Evolutionary conservation across 2,329 filamentous ascomycete species (phyloP).

Genomic region (Dactylellina parvicollis): DNA sequence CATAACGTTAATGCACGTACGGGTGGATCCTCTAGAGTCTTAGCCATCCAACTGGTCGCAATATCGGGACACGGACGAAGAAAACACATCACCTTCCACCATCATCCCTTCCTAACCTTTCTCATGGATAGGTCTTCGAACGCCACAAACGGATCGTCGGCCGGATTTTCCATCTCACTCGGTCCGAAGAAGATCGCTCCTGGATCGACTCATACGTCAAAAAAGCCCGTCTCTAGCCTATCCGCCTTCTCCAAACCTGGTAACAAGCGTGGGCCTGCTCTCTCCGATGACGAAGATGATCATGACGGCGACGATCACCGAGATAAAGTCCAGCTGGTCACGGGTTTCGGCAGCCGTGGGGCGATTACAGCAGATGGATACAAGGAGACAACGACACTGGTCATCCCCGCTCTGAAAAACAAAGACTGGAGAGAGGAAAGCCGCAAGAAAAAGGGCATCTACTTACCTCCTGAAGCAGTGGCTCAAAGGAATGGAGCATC

Average conservation of each 20-base stretch:
- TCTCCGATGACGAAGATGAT: slow-evolving; percentile 55
- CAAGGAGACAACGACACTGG: slow-evolving; percentile 62
- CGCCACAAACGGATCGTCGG: not conserved
- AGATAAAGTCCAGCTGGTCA: slow-evolving; percentile 57
- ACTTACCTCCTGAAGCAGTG: slow-evolving; percentile 55
- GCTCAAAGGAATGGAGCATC: slow-evolving; percentile 55
- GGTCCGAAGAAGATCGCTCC: slow-evolving; percentile 51
- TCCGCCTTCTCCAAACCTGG: slow-evolving; percentile 44
- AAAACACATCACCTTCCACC: not conserved
- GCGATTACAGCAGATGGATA: slow-evolving; percentile 54
- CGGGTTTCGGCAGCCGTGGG: slow-evolving; percentile 55
- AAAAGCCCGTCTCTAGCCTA: slow-evolving; percentile 20
- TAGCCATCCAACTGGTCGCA: not conserved
- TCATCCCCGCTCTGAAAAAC: slow-evolving; percentile 71
- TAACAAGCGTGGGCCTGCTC: slow-evolving; percentile 56
- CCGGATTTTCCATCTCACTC: slow-evolving; percentile 56
- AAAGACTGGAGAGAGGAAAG: slow-evolving; percentile 71
- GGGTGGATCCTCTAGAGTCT: not conserved
- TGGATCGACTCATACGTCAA: slow-evolving; percentile 19
- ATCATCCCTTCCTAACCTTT: not conserved
- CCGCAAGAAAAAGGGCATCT: slow-evolving; percentile 61
- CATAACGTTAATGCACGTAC: slow-evolving; percentile 13
- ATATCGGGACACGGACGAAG: too few species aligned
- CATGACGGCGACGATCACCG: slow-evolving; percentile 48
- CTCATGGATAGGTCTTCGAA: slow-evolving; percentile 27